These are phyloP conservation scores for Candida taoyuanica DNA, from an alignment of 805 yeast species.

Conservation along the genomic window DNA sequence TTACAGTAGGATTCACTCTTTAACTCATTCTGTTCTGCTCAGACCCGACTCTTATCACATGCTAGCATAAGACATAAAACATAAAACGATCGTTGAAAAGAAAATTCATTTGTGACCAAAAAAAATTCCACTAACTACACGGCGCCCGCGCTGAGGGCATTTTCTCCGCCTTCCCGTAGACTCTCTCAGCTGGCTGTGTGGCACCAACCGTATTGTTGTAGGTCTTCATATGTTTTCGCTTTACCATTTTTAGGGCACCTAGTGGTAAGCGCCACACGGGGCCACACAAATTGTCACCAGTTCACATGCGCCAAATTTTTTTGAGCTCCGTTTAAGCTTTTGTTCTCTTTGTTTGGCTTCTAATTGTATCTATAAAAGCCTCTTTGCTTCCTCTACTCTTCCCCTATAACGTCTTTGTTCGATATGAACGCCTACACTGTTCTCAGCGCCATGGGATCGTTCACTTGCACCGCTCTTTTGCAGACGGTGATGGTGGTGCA, in stretches of 20 bases:
- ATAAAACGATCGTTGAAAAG: too few relatives aligned
- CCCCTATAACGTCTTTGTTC: not conserved
- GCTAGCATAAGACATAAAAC: too few relatives aligned
- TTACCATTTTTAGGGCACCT: not conserved
- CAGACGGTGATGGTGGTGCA: conserved; percentile 4
- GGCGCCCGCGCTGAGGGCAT: too few relatives aligned
- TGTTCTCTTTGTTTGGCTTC: not conserved
- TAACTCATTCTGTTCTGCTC: too few relatives aligned
- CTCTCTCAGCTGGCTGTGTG: too few relatives aligned
- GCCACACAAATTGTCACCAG: not conserved
- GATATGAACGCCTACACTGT: not conserved
- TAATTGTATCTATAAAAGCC: not conserved
- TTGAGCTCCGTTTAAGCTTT: not conserved
- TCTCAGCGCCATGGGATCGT: not conserved
- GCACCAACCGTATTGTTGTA: too few relatives aligned
- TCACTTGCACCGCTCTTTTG: not conserved
- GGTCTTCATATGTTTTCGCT: not conserved
- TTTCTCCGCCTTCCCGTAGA: too few relatives aligned
- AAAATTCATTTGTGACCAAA: too few relatives aligned
- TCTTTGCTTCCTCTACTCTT: not conserved
- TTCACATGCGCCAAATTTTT: not conserved
- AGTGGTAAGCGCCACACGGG: too few relatives aligned
- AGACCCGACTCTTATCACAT: too few relatives aligned
- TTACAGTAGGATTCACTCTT: too few relatives aligned
- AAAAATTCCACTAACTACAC: too few relatives aligned